Conservation (phyloP, 768 basidiomycete species). For the Paxillus involutus region DNA sequence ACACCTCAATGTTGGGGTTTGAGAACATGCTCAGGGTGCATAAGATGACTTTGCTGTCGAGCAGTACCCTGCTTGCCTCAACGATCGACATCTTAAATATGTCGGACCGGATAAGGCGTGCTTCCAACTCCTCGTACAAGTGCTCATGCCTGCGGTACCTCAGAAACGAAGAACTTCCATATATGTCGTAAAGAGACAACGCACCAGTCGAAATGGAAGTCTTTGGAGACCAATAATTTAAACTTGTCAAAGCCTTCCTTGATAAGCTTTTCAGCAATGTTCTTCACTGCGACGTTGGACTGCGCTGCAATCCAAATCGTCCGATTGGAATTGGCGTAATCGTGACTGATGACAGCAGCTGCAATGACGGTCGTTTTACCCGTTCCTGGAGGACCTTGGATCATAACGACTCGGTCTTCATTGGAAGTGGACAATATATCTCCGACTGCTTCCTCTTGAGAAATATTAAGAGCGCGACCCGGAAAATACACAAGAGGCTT, state of each 20-base stretch:
- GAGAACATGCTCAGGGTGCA: constrained; percentile 52
- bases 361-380: constrained; percentile 47
- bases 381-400: constrained; percentile 42
- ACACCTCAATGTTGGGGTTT: constrained; percentile 14
- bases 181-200: constrained; percentile 3
- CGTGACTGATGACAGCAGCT: constrained; percentile 29
- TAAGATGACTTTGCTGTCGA: constrained; percentile 37
- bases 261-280: constrained; percentile 48
- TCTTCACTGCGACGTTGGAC: constrained; percentile 53
- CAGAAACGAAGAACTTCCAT: background rate
- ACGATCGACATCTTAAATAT: constrained; percentile 16
- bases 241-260: constrained; percentile 33
- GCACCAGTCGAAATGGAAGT: constrained; percentile 48
- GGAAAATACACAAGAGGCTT: background rate
- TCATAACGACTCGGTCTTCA: constrained; percentile 21
- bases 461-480: constrained; percentile 18
- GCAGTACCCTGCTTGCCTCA: constrained; percentile 23
- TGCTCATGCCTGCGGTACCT: constrained; percentile 46
- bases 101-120: constrained; percentile 39
- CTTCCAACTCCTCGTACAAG: constrained; percentile 37
- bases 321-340: constrained; percentile 4
- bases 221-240: constrained; percentile 43
- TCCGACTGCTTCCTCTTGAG: constrained; percentile 29
- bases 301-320: constrained; percentile 45
- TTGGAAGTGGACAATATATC: constrained; percentile 27